Evolutionary conservation across 768 basidiomycete species (phyloP), one percentile per base, ranked within the genome.

Genomic region (Lactifluus volemus): DNA sequence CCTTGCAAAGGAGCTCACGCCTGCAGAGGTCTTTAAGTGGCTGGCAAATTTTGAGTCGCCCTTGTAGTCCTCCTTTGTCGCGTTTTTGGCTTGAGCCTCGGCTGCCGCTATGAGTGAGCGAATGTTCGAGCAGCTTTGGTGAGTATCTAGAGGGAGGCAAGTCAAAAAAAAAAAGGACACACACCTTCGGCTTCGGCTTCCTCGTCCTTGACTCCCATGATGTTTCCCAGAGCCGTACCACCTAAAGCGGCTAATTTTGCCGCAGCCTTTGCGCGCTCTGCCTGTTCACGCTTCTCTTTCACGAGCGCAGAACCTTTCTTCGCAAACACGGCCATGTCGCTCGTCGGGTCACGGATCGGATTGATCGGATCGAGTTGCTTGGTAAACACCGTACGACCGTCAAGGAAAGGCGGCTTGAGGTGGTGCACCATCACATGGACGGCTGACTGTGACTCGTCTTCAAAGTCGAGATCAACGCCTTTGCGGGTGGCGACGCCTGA

Each of bases 371-470:
- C 97, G 9, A 98, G 80, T 70, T 98, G 97, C 71, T 89, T 94
- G 3, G 97, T 99, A 73, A 89, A 99, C 0, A 98, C 91, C 0
- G 90, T 92, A 25, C 92, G 89, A 0, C 97, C 97, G 69, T 99
- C 97, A 63, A 99, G 80, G 79, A 98, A 99, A 1, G 97, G 97
- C 0, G 97, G 97, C 68, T 96, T 98, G 56, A 98, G 81, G 71
- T 97, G 88, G 68, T 98, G 97, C 6, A 97, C 89, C 78, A 99
- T 90, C 56, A 99, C 92, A 70, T 98, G 97, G 1, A 98, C 96
- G 0, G 93, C 90, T 3, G 94, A 94, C 70, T 96, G 93, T 0
- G 89, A 86, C 68, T 98, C 97, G 70, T 98, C 96, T 68, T 96
- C 92, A 67, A 98, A 94, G 68, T 98, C 95, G 25, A 95, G 79